These are phyloP conservation scores for Thermothelomyces thermophilus DNA, from an alignment of 2,329 filamentous ascomycete genomes.

Conservation along the genomic window DNA sequence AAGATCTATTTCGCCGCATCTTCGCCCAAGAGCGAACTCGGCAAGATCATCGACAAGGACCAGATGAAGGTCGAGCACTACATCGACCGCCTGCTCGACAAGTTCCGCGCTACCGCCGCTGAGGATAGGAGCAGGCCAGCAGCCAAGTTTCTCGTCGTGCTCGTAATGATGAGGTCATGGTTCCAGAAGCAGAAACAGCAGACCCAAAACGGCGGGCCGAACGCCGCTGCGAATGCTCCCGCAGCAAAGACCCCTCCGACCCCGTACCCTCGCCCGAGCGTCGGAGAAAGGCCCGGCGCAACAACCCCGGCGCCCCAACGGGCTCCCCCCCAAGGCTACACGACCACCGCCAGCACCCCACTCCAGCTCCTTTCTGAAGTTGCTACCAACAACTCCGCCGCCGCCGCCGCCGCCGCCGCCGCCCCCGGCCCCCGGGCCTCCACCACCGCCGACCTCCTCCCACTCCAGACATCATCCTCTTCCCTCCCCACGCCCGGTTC, in stretches of 20 bases:
- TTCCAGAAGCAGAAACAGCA: constrained; percentile 47
- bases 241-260: background rate
- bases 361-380: constrained; percentile 52
- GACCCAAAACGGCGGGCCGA: constrained; percentile 9
- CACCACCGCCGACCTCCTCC: constrained; percentile 1
- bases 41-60: constrained; percentile 61
- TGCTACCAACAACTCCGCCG: constrained; percentile 39
- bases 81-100: constrained; percentile 62
- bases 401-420: background rate
- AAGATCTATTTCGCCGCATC: constrained; percentile 66
- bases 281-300: constrained; percentile 21
- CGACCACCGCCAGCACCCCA: constrained; percentile 41
- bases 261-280: constrained; percentile 10
- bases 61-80: constrained; percentile 60
- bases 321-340: constrained; percentile 26
- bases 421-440: constrained; percentile 4
- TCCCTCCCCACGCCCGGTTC: background rate
- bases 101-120: constrained; percentile 58
- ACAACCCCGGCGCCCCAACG: constrained; percentile 16
- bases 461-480: background rate
- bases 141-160: constrained; percentile 63
- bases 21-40: constrained; percentile 57
- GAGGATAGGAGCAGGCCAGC: constrained; percentile 59
- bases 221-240: background rate
- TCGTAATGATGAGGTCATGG: constrained; percentile 65